Conservation (phyloP, 2,329 filamentous ascomycete species). For the Monosporascus sp. region DNA sequence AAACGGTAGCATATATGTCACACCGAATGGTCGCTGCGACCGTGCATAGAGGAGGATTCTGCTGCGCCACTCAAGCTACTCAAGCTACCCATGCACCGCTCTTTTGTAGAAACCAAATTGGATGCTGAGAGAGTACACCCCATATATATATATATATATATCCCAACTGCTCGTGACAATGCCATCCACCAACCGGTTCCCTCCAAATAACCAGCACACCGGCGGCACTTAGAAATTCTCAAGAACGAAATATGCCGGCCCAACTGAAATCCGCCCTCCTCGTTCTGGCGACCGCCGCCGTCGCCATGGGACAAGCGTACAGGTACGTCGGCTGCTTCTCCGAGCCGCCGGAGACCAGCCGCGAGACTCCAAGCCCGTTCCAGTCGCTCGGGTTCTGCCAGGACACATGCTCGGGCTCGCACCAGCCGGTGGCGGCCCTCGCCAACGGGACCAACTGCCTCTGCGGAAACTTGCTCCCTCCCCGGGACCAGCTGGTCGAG, state of each 20-base stretch:
- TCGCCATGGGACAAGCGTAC: background rate
- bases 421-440: conserved; percentile 5
- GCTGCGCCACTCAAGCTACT: too few species aligned
- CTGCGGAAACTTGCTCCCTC: conserved; percentile 9
- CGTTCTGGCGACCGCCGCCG: background rate
- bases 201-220: too few species aligned
- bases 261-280: background rate
- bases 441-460: conserved; percentile 15
- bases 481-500: conserved; percentile 1
- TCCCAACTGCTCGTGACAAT: too few species aligned
- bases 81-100: too few species aligned
- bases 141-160: too few species aligned
- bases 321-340: conserved; percentile 12
- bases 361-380: conserved; percentile 3
- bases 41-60: too few species aligned
- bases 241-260: conserved; percentile 1
- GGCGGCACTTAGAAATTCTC: too few species aligned
- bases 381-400: conserved; percentile 10
- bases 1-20: too few species aligned
- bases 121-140: too few species aligned
- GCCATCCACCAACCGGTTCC: too few species aligned
- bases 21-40: too few species aligned
- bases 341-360: background rate
- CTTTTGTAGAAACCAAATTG: too few species aligned
- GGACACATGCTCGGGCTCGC: background rate